Evolutionary conservation across 768 basidiomycete genomes (phyloP).

Genomic region (Brasilioporus rufonigricans): DNA sequence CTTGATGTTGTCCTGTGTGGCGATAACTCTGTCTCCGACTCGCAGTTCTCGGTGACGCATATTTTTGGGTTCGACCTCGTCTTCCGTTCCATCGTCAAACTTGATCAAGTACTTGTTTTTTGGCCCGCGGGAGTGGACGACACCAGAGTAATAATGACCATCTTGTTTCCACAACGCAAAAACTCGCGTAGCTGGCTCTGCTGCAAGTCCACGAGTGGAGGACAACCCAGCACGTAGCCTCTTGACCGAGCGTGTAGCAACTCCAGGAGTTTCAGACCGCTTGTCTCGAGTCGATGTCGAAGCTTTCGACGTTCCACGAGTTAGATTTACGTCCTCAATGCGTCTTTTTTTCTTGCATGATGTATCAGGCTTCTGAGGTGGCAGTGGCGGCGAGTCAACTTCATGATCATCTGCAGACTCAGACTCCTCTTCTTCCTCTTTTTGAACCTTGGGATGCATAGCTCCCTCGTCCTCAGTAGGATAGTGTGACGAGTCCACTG

Average conservation of each 20-base stretch:
- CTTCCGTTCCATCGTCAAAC: conserved; percentile 66
- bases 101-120: conserved; percentile 43
- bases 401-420: conserved; percentile 43
- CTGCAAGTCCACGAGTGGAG: conserved; percentile 15
- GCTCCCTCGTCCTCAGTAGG: conserved; percentile 31
- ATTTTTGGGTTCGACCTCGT: conserved; percentile 45
- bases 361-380: conserved; percentile 16
- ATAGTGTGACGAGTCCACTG: conserved; percentile 13
- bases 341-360: conserved; percentile 52
- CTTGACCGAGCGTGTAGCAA: conserved; percentile 36
- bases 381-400: conserved; percentile 29
- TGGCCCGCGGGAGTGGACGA: conserved; percentile 38
- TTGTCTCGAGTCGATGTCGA: conserved; percentile 29
- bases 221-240: conserved; percentile 39
- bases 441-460: conserved; percentile 14
- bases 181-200: conserved; percentile 50
- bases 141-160: conserved; percentile 61
- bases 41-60: conserved; percentile 52
- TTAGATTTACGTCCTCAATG: conserved; percentile 25
- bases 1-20: conserved; percentile 28
- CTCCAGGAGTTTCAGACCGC: conserved; percentile 25
- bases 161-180: conserved; percentile 67
- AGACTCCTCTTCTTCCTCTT: conserved; percentile 39
- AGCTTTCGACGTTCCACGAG: conserved; percentile 21
- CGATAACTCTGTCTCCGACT: conserved; percentile 56